Percentiles rank a stretch among this genome's conserved stretches.
Conservation (phyloP, 208 protist species). For the Trypanosoma brucei region DNA sequence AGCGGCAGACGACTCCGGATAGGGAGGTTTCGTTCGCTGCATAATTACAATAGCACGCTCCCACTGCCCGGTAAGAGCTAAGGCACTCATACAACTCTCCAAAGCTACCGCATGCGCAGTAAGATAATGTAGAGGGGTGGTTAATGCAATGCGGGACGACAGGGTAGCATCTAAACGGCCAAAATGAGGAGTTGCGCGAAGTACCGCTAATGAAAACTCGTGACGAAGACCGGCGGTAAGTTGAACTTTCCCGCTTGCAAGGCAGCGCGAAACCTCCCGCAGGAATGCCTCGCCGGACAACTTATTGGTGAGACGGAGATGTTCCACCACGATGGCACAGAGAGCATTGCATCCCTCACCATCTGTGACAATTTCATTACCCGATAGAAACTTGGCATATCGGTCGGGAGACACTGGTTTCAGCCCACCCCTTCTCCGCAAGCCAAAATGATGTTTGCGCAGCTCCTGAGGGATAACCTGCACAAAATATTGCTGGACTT, state of each 20-base stretch:
- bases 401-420: not conserved
- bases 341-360: slow-evolving; percentile 15
- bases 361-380: slow-evolving; percentile 4
- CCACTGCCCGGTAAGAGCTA: slow-evolving; percentile 20
- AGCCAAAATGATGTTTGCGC: slow-evolving; percentile 34
- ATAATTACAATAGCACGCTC: slow-evolving; percentile 16
- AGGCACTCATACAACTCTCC: slow-evolving; percentile 13
- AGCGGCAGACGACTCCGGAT: slow-evolving; percentile 18
- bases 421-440: slow-evolving; percentile 1
- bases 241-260: slow-evolving; percentile 13
- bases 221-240: slow-evolving; percentile 5
- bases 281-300: slow-evolving; percentile 17
- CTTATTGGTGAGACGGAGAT: slow-evolving; percentile 10
- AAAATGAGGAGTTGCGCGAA: slow-evolving; percentile 11
- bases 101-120: slow-evolving; percentile 8
- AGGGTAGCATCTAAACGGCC: slow-evolving; percentile 13
- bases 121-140: slow-evolving; percentile 17
- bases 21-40: slow-evolving; percentile 3
- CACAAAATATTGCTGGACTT: slow-evolving; percentile 50
- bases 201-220: slow-evolving; percentile 20
- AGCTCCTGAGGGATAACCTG: slow-evolving; percentile 39
- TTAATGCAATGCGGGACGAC: slow-evolving; percentile 14
- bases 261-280: slow-evolving; percentile 11
- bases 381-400: slow-evolving; percentile 9
- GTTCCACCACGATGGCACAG: slow-evolving; percentile 18